phyloP scores from a whole-genome alignment of 768 basidiomycete genomes.

The Suillus luteus region DNA sequence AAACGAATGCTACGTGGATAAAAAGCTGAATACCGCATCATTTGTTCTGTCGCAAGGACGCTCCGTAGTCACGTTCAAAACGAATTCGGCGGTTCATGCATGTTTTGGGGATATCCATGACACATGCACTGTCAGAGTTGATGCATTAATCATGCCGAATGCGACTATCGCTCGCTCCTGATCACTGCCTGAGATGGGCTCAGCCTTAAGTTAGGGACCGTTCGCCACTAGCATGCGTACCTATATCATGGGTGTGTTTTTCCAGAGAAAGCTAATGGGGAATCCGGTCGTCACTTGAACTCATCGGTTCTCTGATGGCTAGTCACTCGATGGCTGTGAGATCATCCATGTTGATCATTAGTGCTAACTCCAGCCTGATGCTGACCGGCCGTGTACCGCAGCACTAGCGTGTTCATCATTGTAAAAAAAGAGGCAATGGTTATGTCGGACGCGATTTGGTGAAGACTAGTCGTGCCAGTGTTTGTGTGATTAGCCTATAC shows the following conservation, averaged over 20 bases:
- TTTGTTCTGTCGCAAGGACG: neutral
- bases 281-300: neutral
- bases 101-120: neutral
- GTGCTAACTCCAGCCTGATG: neutral
- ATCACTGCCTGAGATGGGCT: neutral
- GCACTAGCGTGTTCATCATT: neutral
- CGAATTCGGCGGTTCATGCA: neutral
- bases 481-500: no score
- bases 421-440: neutral
- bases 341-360: neutral
- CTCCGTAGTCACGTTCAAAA: neutral
- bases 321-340: neutral
- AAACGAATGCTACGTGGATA: neutral
- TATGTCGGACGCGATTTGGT: neutral
- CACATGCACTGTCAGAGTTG: neutral
- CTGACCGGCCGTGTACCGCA: neutral
- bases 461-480: neutral
- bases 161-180: neutral
- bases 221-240: neutral
- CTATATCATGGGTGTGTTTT: neutral
- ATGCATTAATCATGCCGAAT: neutral
- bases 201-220: neutral
- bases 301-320: neutral
- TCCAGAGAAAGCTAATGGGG: constrained; percentile 1
- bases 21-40: neutral